These are phyloP conservation scores for Chrysanthemum makinoi DNA, from an alignment of 129 eudicot genomes.

Conservation along the genomic window DNA sequence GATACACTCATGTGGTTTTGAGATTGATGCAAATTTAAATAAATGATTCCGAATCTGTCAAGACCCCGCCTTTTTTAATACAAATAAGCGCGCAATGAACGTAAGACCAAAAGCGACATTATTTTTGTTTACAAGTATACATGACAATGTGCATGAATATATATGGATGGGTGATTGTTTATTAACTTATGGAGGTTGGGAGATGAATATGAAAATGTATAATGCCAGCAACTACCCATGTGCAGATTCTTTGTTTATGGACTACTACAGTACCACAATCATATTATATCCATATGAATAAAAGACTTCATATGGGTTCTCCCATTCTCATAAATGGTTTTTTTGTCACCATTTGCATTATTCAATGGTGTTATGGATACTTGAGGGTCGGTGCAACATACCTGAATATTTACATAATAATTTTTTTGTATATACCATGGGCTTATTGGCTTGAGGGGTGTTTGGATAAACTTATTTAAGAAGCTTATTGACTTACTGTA, in stretches of 20 bases:
- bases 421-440: not conserved
- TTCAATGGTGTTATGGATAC: constrained; percentile 7
- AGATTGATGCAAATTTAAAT: constrained; percentile 32
- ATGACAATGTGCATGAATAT: constrained; percentile 32
- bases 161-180: constrained; percentile 21
- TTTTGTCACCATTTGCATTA: constrained; percentile 2
- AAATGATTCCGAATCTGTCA: constrained; percentile 7
- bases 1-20: constrained; percentile 36
- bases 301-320: constrained; percentile 7
- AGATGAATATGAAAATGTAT: constrained; percentile 26
- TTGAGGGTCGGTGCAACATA: not conserved
- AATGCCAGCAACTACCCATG: constrained; percentile 52
- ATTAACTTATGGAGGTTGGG: constrained; percentile 34
- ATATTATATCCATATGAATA: constrained; percentile 13
- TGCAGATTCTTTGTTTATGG: constrained; percentile 42
- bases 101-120: constrained; percentile 25
- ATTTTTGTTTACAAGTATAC: constrained; percentile 20
- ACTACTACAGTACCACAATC: constrained; percentile 26
- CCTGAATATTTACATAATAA: not conserved
- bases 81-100: constrained; percentile 13
- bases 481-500: too few relatives aligned
- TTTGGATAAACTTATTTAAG: too few relatives aligned
- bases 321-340: constrained; percentile 19
- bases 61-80: constrained; percentile 1
- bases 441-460: too few relatives aligned